Evolutionary conservation across 2,329 filamentous ascomycete genomes (phyloP).

Genomic region (Microsporum ferrugineum): DNA sequence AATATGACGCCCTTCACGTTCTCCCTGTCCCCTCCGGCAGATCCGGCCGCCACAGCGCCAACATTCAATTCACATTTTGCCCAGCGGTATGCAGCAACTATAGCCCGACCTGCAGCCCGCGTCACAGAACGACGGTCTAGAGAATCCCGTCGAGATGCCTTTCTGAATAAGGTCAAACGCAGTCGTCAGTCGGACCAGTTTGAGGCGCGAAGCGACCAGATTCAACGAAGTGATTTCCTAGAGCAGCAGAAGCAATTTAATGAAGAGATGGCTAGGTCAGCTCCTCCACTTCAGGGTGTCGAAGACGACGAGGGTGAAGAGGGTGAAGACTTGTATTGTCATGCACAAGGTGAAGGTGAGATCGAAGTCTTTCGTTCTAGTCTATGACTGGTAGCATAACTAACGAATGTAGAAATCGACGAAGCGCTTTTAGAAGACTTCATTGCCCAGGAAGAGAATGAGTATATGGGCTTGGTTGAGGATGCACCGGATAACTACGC

Average conservation of each 20-base stretch:
- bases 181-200: slow-evolving; percentile 30
- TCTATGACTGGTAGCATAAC: neutral
- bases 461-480: slow-evolving; percentile 15
- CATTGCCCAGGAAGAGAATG: slow-evolving; percentile 15
- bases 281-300: slow-evolving; percentile 19
- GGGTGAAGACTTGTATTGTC: neutral
- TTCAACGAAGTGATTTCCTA: slow-evolving; percentile 33
- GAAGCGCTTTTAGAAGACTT: slow-evolving; percentile 26
- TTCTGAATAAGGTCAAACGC: slow-evolving; percentile 33
- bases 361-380: too few species aligned
- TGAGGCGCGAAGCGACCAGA: slow-evolving; percentile 33
- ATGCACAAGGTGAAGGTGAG: slow-evolving; percentile 2
- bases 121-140: slow-evolving; percentile 19
- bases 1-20: neutral
- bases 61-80: slow-evolving; percentile 20
- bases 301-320: slow-evolving; percentile 17
- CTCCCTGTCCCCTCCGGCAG: neutral
- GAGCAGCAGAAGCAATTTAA: slow-evolving; percentile 30
- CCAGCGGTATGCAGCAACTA: slow-evolving; percentile 26
- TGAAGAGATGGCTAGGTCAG: slow-evolving; percentile 27
- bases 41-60: neutral
- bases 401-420: slow-evolving; percentile 12
- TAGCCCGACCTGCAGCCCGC: slow-evolving; percentile 25
- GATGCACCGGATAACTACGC: slow-evolving; percentile 16
- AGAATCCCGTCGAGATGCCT: slow-evolving; percentile 28